Percentiles rank a stretch among this genome's conserved stretches.
Conservation (phyloP, 495 filamentous ascomycete species). For the Viridothelium virens region DNA sequence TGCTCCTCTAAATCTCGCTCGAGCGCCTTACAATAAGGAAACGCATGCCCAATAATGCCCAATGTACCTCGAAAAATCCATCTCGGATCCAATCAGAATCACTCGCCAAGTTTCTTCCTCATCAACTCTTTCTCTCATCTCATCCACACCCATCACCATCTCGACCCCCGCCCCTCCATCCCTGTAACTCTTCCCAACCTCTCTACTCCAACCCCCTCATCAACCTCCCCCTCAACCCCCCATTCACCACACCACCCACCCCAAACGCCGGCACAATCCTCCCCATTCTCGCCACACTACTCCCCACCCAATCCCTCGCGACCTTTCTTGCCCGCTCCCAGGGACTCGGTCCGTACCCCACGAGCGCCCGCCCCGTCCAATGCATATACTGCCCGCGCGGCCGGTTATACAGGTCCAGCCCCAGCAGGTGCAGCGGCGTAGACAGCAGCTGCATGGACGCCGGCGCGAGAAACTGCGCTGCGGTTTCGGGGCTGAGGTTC, state of each 20-base stretch:
- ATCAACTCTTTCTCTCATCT: too few species aligned
- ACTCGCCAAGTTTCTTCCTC: not conserved
- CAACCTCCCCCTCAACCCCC: slow-evolving; percentile 54
- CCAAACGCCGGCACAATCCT: slow-evolving; percentile 94
- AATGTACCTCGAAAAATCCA: too few species aligned
- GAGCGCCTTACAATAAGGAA: too few species aligned
- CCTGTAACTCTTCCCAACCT: too few species aligned
- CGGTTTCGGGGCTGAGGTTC: slow-evolving; percentile 47
- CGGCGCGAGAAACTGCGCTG: slow-evolving; percentile 75
- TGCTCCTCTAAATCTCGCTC: not conserved
- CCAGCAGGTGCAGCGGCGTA: slow-evolving; percentile 82
- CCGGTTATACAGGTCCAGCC: slow-evolving; percentile 84
- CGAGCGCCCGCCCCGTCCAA: slow-evolving; percentile 27
- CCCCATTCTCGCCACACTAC: slow-evolving; percentile 71
- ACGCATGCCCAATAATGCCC: too few species aligned
- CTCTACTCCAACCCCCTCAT: slow-evolving; percentile 45
- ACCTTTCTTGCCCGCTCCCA: slow-evolving; percentile 56
- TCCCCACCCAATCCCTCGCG: slow-evolving; percentile 66
- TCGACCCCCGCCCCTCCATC: not conserved
- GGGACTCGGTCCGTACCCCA: slow-evolving; percentile 39
- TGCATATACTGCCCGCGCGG: slow-evolving; percentile 20
- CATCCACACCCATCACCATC: not conserved
- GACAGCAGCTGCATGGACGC: slow-evolving; percentile 72
- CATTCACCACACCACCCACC: slow-evolving; percentile 83
- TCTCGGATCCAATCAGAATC: not conserved